phyloP scores from a whole-genome alignment of 805 yeast species.

The Pichia californica region DNA sequence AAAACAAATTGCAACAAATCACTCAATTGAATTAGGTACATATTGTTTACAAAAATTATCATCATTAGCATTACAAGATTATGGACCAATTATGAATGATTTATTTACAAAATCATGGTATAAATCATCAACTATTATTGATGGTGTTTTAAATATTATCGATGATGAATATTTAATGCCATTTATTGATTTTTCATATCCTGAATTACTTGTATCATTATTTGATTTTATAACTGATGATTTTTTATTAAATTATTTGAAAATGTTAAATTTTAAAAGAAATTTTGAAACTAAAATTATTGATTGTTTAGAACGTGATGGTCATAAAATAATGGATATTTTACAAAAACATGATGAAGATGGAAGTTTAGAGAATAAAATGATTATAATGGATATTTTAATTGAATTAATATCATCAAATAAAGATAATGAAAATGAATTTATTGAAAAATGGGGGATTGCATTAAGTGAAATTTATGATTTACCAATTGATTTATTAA shows the following conservation, averaged over 20 bases:
- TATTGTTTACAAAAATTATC: slow-evolving; percentile 23
- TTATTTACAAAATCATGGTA: slow-evolving; percentile 27
- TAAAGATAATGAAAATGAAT: slow-evolving; percentile 38
- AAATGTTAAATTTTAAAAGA: slow-evolving; percentile 18
- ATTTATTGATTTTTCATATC: slow-evolving; percentile 24
- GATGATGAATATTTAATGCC: slow-evolving; percentile 24
- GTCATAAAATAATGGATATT: slow-evolving; percentile 45
- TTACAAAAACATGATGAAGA: slow-evolving; percentile 39
- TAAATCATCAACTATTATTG: slow-evolving; percentile 21
- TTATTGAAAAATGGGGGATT: slow-evolving; percentile 35
- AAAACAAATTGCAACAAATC: slow-evolving; percentile 16
- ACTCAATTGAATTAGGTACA: slow-evolving; percentile 22
- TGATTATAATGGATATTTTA: slow-evolving; percentile 56
- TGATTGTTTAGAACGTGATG: slow-evolving; percentile 55
- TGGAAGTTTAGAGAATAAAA: slow-evolving; percentile 16
- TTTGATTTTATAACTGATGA: slow-evolving; percentile 31
- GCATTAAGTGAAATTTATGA: slow-evolving; percentile 65
- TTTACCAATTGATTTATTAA: slow-evolving; percentile 66
- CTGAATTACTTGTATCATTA: slow-evolving; percentile 26
- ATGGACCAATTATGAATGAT: slow-evolving; percentile 18
- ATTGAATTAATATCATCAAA: slow-evolving; percentile 47
- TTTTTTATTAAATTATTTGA: slow-evolving; percentile 33
- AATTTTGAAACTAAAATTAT: slow-evolving; percentile 27
- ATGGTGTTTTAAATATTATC: slow-evolving; percentile 22
- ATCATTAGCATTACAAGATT: slow-evolving; percentile 22